phyloP scores from a whole-genome alignment of 805 yeast species.

The Monosporozyma solicola region DNA sequence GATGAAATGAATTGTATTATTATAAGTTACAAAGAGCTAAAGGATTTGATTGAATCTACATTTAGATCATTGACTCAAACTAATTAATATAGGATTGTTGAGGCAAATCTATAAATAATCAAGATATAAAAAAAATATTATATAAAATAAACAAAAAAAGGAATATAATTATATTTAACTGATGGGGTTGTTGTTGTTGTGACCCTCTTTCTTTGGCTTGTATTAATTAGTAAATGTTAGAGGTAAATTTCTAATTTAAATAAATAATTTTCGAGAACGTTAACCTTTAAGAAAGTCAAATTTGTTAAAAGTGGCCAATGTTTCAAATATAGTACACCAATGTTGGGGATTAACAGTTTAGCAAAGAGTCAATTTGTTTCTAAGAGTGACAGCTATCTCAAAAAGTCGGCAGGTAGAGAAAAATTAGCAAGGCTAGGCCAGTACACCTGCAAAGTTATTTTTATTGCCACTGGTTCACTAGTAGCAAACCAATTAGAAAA shows the following conservation, averaged over 20 bases:
- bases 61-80: conserved; percentile 36
- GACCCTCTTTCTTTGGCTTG: background rate
- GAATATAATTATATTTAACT: background rate
- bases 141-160: background rate
- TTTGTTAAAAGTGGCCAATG: background rate
- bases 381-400: background rate
- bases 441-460: background rate
- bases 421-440: conserved; percentile 1
- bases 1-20: conserved; percentile 83
- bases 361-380: background rate
- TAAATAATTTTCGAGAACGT: background rate
- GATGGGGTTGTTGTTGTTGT: background rate
- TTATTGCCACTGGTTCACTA: background rate
- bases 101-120: background rate
- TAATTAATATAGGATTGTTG: background rate
- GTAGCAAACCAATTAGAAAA: background rate
- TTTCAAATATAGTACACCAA: background rate
- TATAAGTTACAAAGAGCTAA: conserved; percentile 75
- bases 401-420: background rate
- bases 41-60: conserved; percentile 57
- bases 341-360: background rate
- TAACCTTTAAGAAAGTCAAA: too few species aligned
- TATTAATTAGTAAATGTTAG: background rate
- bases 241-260: background rate
- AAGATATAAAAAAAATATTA: background rate